Evolutionary conservation across 2,329 filamentous ascomycete species (phyloP).

Genomic region (Aspergillus neoniger): DNA sequence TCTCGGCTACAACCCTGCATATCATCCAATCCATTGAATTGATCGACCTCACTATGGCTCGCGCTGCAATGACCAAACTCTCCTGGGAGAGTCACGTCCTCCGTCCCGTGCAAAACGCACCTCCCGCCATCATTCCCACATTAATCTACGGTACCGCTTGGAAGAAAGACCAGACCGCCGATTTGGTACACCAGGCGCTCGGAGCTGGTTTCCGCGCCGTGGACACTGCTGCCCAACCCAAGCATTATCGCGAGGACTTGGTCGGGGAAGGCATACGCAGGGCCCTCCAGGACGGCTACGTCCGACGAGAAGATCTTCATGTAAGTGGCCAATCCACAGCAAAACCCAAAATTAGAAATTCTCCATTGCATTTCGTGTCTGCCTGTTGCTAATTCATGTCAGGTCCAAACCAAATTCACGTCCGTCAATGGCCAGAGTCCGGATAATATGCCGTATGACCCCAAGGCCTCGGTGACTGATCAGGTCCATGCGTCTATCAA

Average conservation of each 20-base stretch:
- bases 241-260: slow-evolving; percentile 73
- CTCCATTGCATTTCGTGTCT: neutral
- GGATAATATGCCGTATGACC: slow-evolving; percentile 64
- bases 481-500: slow-evolving; percentile 69
- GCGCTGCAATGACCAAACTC: slow-evolving; percentile 27
- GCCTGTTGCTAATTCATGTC: neutral
- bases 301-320: slow-evolving; percentile 64
- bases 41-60: slow-evolving; percentile 20
- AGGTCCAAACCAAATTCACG: slow-evolving; percentile 85
- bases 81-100: slow-evolving; percentile 36
- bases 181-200: slow-evolving; percentile 69
- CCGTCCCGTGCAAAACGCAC: slow-evolving; percentile 27
- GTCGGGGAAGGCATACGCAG: slow-evolving; percentile 67
- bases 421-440: slow-evolving; percentile 63
- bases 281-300: slow-evolving; percentile 61
- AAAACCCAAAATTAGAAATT: neutral
- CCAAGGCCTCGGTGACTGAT: slow-evolving; percentile 57
- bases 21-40: neutral
- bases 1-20: neutral
- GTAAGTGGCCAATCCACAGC: slow-evolving; percentile 43
- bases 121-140: slow-evolving; percentile 38
- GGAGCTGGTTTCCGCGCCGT: slow-evolving; percentile 69
- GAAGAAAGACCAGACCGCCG: slow-evolving; percentile 70
- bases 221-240: slow-evolving; percentile 77
- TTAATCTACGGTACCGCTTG: slow-evolving; percentile 82